Conservation (phyloP, 2,329 filamentous ascomycete genomes). For the Alternaria sp. region DNA sequence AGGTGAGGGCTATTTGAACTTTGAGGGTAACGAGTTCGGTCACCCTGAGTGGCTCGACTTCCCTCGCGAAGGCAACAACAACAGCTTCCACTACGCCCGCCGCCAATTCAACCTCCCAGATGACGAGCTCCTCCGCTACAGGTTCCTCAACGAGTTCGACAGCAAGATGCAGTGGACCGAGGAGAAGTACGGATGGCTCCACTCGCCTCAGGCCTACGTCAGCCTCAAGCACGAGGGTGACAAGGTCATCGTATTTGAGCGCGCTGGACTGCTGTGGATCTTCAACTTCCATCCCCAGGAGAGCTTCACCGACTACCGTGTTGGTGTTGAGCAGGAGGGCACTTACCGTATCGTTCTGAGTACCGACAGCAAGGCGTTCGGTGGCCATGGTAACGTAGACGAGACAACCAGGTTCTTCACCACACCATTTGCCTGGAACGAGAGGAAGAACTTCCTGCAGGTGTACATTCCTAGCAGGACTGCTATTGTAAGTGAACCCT, state of each 20-base stretch:
- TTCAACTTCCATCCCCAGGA: slow-evolving; percentile 92
- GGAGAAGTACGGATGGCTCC: slow-evolving; percentile 89
- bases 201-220: slow-evolving; percentile 84
- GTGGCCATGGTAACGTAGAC: slow-evolving; percentile 79
- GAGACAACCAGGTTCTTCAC: slow-evolving; percentile 90
- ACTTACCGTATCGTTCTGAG: slow-evolving; percentile 89
- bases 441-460: slow-evolving; percentile 86
- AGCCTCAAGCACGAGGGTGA: slow-evolving; percentile 92
- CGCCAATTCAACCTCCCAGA: slow-evolving; percentile 93
- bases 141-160: slow-evolving; percentile 93
- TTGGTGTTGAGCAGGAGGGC: slow-evolving; percentile 83
- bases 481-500: slow-evolving; percentile 67
- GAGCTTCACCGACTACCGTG: slow-evolving; percentile 90
- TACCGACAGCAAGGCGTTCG: slow-evolving; percentile 77
- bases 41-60: slow-evolving; percentile 99
- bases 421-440: slow-evolving; percentile 88
- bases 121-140: slow-evolving; percentile 83
- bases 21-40: slow-evolving; percentile 98
- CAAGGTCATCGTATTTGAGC: slow-evolving; percentile 95
- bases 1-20: slow-evolving; percentile 97
- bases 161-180: slow-evolving; percentile 87
- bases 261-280: slow-evolving; percentile 86
- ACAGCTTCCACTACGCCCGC: slow-evolving; percentile 93
- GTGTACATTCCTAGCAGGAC: slow-evolving; percentile 86
- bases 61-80: slow-evolving; percentile 88